Evolutionary conservation across 2,329 filamentous ascomycete genomes (phyloP), one percentile per base, ranked within the genome.

Genomic region (Emmonsiellopsis sp.): DNA sequence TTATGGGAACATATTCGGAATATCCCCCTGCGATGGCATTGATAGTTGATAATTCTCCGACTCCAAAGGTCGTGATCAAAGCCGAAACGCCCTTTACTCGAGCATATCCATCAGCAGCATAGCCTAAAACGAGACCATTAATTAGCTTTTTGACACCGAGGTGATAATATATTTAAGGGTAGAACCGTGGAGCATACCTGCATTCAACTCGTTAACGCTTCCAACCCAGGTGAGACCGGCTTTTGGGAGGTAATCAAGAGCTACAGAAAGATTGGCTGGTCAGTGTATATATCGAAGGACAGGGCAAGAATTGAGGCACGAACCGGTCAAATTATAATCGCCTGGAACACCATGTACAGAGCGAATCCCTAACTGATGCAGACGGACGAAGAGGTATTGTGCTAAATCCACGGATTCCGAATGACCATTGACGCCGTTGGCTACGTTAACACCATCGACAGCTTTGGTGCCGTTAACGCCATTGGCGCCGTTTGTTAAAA

Each of bases 101-200:
- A 53, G 85, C 85, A 65, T 90, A 90, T 27, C 86, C 87, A 70
- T 90, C 87, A n/a, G 87, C 85, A 32, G 86, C 86, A 62, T 90
- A 90, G 14, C 83, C 85, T 46, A 40, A 13, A 13, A 31, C 14
- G 13, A 31, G 21, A 32, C 8, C 6, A 49, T 13, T 7, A 9
- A 5, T 51, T 10, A 27, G 14, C 45, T 5, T 13, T 14, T 11
- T 40, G 11, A 11, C 14, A 11, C 6, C 37, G 14, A 40, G 11
- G 37, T 40, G 37, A 11, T 40, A 11, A 27, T 27, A 39, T 27
- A 6, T 11, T n/a, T 10, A 7, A 40, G 8, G 7, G 51, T 6
- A 43, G 11, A 33, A 10, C 1, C 37, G 51, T 9, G 31, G 8
- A 31, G 32, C 63, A 52, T 68, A 77, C 76, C 76, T 52, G 78